These are phyloP conservation scores for Rhododendron molle DNA, from an alignment of 148 eudicot species.

Conservation along the genomic window DNA sequence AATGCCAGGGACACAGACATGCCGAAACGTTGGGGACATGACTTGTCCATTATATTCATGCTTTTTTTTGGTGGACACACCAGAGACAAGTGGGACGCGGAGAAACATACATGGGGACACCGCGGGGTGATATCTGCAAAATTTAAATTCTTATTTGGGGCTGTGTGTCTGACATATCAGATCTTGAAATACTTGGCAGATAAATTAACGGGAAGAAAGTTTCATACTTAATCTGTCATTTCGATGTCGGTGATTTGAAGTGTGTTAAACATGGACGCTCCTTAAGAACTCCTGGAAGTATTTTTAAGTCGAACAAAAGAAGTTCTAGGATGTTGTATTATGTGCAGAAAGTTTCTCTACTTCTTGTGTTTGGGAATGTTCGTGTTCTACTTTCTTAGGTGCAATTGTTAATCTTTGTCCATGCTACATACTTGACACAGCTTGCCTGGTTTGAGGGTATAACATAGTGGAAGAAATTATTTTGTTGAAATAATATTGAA, in stretches of 20 bases:
- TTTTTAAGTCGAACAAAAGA: background rate
- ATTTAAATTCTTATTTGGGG: background rate
- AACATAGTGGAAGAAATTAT: background rate
- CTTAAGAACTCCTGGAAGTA: background rate
- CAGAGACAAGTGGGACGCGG: background rate
- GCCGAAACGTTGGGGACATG: background rate
- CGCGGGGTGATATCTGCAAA: background rate
- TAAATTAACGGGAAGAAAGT: background rate
- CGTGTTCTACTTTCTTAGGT: background rate
- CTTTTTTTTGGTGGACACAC: background rate
- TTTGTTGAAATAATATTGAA: background rate
- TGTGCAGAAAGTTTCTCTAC: background rate
- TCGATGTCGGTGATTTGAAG: background rate
- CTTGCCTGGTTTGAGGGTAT: background rate
- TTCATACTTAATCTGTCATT: background rate
- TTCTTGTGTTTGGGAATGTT: background rate
- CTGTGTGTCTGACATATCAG: background rate
- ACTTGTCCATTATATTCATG: background rate
- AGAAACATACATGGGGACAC: background rate
- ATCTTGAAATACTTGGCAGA: background rate
- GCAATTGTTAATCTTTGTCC: background rate
- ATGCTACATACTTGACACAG: background rate
- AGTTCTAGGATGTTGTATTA: background rate
- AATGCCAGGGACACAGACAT: background rate
- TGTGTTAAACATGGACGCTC: background rate